phyloP scores from a whole-genome alignment of 164 flowering plant genomes.

The Stephania japonica region DNA sequence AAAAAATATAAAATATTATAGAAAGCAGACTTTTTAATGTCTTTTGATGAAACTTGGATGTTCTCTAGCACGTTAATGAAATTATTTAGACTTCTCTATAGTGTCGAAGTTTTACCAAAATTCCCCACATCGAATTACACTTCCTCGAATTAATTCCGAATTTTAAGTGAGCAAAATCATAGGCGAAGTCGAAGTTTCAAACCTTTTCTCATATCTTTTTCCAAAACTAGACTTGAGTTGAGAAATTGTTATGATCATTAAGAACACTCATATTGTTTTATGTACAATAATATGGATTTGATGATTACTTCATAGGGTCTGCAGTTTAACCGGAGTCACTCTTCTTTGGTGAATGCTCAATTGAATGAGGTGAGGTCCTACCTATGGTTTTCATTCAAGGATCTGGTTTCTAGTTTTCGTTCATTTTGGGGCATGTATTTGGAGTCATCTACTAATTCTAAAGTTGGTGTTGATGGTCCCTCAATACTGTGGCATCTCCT shows the following conservation, averaged over 20 bases:
- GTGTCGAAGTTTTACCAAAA: too few relatives aligned
- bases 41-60: too few relatives aligned
- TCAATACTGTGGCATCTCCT: conserved; percentile 30
- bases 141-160: too few relatives aligned
- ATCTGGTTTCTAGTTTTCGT: conserved; percentile 23
- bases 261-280: not conserved
- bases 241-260: not conserved
- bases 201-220: too few relatives aligned
- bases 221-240: not conserved
- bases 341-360: conserved; percentile 38
- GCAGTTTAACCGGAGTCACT: conserved; percentile 25
- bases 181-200: too few relatives aligned
- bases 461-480: conserved; percentile 51
- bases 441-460: conserved; percentile 31
- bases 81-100: too few relatives aligned
- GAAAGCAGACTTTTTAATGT: too few relatives aligned
- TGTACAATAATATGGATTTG: not conserved
- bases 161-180: too few relatives aligned
- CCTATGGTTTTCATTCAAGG: conserved; percentile 21
- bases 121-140: too few relatives aligned
- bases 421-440: conserved; percentile 25
- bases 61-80: too few relatives aligned
- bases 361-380: conserved; percentile 46
- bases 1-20: too few relatives aligned
- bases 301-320: conserved; percentile 22